A percentile compares a stretch with the other conserved stretches of the same genome.
These are phyloP conservation scores for Vinca minor DNA, from an alignment of 257 asterid species.

Conservation along the genomic window DNA sequence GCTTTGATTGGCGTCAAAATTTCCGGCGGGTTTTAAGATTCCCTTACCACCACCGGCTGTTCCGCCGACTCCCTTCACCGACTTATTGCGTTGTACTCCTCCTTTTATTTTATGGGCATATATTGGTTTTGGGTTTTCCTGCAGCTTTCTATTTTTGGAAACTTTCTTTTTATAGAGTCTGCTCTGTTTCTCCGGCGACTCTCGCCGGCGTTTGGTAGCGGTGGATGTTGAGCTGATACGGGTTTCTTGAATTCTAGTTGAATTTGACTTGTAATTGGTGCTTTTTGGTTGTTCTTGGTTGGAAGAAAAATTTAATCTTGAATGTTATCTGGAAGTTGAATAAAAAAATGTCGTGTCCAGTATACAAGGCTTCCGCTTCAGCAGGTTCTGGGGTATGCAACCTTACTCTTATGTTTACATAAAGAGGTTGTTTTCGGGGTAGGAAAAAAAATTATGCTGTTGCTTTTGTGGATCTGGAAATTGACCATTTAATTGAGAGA, in stretches of 20 bases:
- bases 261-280: slow-evolving; percentile 6
- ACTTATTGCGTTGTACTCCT: slow-evolving; percentile 4
- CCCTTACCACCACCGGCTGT: slow-evolving; percentile 38
- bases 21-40: slow-evolving; percentile 61
- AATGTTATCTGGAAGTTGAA: neutral
- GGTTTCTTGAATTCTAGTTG: slow-evolving; percentile 13
- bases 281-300: slow-evolving; percentile 6
- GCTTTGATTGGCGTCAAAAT: slow-evolving; percentile 36
- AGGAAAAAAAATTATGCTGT: slow-evolving; percentile 2
- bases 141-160: slow-evolving; percentile 34
- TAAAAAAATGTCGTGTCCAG: no score
- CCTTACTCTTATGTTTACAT: no score
- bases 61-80: slow-evolving; percentile 24
- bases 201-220: slow-evolving; percentile 10
- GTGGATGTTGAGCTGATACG: slow-evolving; percentile 7
- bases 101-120: slow-evolving; percentile 16
- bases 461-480: neutral
- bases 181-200: slow-evolving; percentile 16
- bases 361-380: no score
- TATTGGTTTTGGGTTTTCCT: slow-evolving; percentile 14
- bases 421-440: no score
- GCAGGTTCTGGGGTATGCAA: no score
- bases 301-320: neutral
- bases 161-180: slow-evolving; percentile 6
- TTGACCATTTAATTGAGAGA: neutral